Evolutionary conservation across 2,329 filamentous ascomycete genomes (phyloP).

Genomic region (Fusarium sp.): DNA sequence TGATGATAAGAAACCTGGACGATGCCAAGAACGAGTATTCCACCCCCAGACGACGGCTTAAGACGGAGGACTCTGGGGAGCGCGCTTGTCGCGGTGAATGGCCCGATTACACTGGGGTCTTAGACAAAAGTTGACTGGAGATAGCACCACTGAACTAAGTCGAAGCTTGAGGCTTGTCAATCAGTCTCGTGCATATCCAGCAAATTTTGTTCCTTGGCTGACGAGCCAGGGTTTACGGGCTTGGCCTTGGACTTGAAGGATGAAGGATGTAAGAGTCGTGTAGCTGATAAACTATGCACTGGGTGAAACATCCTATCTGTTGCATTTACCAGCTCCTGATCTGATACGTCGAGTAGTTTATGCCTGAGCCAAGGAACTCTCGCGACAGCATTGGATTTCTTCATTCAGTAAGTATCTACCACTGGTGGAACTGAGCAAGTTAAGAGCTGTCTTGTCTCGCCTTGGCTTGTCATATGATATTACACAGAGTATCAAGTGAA

Average conservation of each 20-base stretch:
- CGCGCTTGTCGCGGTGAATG: constrained; percentile 46
- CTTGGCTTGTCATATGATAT: constrained; percentile 6
- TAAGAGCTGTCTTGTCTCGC: not conserved
- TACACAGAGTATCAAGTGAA: constrained; percentile 10
- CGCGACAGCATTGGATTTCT: not conserved
- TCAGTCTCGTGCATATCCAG: constrained; percentile 28
- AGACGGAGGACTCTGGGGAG: constrained; percentile 40
- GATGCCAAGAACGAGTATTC: constrained; percentile 22
- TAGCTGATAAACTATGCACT: constrained; percentile 3
- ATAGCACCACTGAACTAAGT: constrained; percentile 20
- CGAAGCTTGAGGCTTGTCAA: constrained; percentile 8
- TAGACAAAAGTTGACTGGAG: constrained; percentile 28
- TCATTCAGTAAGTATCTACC: not conserved
- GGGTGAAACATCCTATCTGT: not conserved
- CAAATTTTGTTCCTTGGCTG: constrained; percentile 9
- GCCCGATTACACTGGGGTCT: constrained; percentile 33
- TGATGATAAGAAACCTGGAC: constrained; percentile 37
- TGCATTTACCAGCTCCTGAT: constrained; percentile 1
- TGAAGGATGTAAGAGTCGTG: constrained; percentile 13
- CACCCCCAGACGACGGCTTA: constrained; percentile 30
- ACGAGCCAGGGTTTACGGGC: not conserved
- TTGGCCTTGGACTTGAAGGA: not conserved
- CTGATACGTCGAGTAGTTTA: not conserved
- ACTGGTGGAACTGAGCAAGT: not conserved
- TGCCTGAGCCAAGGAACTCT: not conserved